These are phyloP conservation scores for Fusarium brachygibbosum DNA, from an alignment of 2,329 filamentous ascomycete genomes.

Conservation along the genomic window DNA sequence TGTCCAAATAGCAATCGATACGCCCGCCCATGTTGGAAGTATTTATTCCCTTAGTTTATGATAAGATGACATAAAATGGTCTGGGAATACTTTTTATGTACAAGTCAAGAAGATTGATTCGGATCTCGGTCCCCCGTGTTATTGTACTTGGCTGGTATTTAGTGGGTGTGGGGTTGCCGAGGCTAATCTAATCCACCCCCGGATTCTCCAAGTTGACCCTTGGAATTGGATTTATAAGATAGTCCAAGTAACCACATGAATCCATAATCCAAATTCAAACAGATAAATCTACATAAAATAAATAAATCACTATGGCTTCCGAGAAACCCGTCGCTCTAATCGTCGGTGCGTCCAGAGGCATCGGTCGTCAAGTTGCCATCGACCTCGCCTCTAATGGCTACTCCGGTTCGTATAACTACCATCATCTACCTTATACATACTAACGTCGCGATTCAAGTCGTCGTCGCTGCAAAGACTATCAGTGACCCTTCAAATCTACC, in stretches of 20 bases:
- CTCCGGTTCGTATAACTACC: conserved; percentile 63
- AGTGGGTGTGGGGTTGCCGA: conserved; percentile 36
- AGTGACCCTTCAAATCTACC: conserved; percentile 69
- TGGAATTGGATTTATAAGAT: neutral
- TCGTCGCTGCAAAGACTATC: conserved; percentile 81
- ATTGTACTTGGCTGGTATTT: neutral
- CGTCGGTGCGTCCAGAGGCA: conserved; percentile 82
- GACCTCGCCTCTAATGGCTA: conserved; percentile 80
- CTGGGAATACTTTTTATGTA: neutral
- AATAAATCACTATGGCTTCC: conserved; percentile 29
- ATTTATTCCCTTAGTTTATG: neutral
- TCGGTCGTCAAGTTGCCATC: conserved; percentile 84
- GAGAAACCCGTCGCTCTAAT: conserved; percentile 74
- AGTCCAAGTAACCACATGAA: neutral
- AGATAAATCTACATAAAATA: neutral
- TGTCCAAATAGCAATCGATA: conserved; percentile 77
- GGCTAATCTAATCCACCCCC: conserved; percentile 20
- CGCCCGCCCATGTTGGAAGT: conserved; percentile 65
- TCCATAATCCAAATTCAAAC: neutral
- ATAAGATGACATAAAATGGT: neutral
- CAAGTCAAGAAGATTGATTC: neutral
- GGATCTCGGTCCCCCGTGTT: conserved; percentile 2
- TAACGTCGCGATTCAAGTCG: conserved; percentile 60
- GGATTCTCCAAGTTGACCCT: neutral
- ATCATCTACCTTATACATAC: neutral